Percentiles rank a stretch among this genome's conserved stretches.
Evolutionary conservation across 306 rosid genomes (phyloP).

Genomic region (Aeschynomene evenia): DNA sequence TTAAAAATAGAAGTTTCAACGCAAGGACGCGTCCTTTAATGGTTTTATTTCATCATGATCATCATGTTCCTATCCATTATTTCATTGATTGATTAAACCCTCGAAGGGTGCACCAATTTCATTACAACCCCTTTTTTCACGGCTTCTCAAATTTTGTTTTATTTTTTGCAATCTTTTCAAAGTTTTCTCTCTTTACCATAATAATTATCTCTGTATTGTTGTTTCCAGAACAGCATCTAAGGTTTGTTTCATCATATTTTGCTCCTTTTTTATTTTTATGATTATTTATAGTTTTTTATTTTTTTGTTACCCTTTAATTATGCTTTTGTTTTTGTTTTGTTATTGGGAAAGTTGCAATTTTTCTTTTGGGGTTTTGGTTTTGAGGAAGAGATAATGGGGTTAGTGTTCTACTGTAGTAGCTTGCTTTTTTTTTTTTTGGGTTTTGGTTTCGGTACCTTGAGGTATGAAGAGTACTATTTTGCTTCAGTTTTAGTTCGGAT

Average conservation of each 20-base stretch:
- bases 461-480: not conserved
- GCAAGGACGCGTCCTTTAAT: not conserved
- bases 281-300: too few relatives aligned
- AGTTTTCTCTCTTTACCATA: not conserved
- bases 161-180: not conserved
- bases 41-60: not conserved
- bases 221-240: slow-evolving; percentile 27
- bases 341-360: not conserved
- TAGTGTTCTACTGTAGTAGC: not conserved
- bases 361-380: not conserved
- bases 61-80: too few relatives aligned
- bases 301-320: slow-evolving; percentile 26
- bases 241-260: slow-evolving; percentile 44
- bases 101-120: not conserved
- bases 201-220: not conserved
- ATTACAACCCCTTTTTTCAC: slow-evolving; percentile 1
- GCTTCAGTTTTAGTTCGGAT: not conserved
- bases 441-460: not conserved
- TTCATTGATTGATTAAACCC: not conserved
- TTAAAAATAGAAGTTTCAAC: not conserved
- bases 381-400: not conserved
- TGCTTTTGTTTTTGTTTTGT: not conserved
- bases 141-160: too few relatives aligned
- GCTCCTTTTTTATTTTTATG: not conserved
- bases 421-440: not conserved